These are phyloP conservation scores for Aspergillus phoenicis DNA, from an alignment of 2,329 filamentous ascomycete species.

Conservation along the genomic window DNA sequence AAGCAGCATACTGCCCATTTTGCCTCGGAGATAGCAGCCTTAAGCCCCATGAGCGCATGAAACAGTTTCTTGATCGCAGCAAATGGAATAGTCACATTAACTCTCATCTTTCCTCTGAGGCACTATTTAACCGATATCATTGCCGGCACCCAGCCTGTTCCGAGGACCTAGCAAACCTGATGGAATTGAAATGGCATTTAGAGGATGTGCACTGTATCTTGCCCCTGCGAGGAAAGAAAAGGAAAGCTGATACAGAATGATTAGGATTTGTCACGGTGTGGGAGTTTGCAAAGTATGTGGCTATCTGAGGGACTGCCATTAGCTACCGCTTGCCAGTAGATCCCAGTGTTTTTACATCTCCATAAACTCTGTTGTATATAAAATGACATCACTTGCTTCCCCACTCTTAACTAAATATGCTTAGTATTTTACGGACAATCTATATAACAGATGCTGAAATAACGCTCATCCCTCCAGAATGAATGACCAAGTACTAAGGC, in stretches of 20 bases:
- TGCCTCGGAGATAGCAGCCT: slow-evolving; percentile 12
- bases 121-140: slow-evolving; percentile 1
- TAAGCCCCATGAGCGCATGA: slow-evolving; percentile 1
- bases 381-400: no score
- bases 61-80: slow-evolving; percentile 6
- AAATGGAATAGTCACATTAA: slow-evolving; percentile 9
- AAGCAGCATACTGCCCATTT: slow-evolving; percentile 17
- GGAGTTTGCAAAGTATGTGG: no score
- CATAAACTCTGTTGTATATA: no score
- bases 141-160: slow-evolving; percentile 9
- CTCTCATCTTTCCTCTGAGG: neutral
- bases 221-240: neutral
- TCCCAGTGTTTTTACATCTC: no score
- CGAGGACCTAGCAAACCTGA: neutral
- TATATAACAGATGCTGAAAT: no score
- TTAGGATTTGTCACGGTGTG: neutral
- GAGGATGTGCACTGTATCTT: slow-evolving; percentile 9
- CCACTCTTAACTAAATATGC: no score
- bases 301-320: neutral
- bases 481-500: no score
- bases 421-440: no score
- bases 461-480: no score
- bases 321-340: neutral
- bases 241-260: neutral
- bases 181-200: neutral